These are phyloP conservation scores for Capsella bursapastoris DNA, from an alignment of 345 rosid species.

Conservation along the genomic window DNA sequence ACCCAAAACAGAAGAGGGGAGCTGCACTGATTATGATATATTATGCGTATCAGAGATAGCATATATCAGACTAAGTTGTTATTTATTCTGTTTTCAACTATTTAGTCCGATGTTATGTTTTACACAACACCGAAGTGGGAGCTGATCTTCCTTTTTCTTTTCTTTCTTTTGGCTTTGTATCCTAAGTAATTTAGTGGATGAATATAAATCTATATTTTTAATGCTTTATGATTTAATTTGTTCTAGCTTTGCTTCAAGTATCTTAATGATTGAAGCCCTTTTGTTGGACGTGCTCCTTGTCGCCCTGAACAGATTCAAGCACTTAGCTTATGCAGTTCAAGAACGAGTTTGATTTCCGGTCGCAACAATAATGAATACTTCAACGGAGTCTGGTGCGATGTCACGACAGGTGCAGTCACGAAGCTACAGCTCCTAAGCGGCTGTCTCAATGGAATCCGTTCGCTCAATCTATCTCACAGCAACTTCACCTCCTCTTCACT, in stretches of 20 bases:
- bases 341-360: constrained; percentile 26
- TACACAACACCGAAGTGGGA: too few relatives aligned
- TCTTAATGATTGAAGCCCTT: background rate
- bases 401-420: constrained; percentile 16
- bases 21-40: too few relatives aligned
- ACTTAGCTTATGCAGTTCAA: constrained; percentile 22
- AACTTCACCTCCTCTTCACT: constrained; percentile 21
- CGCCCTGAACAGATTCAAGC: constrained; percentile 21
- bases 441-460: constrained; percentile 25
- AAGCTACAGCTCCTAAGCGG: constrained; percentile 14
- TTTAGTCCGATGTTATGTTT: too few relatives aligned
- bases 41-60: too few relatives aligned
- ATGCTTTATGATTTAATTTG: background rate
- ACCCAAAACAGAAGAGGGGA: too few relatives aligned
- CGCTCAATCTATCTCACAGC: constrained; percentile 14
- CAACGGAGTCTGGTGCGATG: constrained; percentile 31
- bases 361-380: constrained; percentile 11
- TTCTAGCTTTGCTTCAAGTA: constrained; percentile 6
- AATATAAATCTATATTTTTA: too few relatives aligned
- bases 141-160: too few relatives aligned
- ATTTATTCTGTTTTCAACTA: too few relatives aligned
- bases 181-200: too few relatives aligned
- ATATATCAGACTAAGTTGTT: too few relatives aligned
- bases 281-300: constrained; percentile 16
- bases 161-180: too few relatives aligned